These are phyloP conservation scores for Cubamyces lactineus DNA, from an alignment of 768 basidiomycete species.

Conservation along the genomic window DNA sequence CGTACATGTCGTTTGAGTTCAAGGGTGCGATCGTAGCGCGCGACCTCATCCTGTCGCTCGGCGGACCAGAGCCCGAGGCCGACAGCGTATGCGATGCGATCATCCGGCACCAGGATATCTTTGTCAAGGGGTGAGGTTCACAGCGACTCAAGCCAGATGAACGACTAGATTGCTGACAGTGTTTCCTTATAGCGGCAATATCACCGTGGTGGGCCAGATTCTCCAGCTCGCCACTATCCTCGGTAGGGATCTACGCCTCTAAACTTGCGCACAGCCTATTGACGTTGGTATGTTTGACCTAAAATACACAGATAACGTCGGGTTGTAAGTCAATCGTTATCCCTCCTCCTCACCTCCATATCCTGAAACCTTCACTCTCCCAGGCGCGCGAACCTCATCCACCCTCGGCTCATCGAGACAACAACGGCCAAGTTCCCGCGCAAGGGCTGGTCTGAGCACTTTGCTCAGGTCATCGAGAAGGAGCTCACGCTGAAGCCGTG, in stretches of 20 bases:
- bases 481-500: conserved; percentile 52
- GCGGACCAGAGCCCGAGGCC: conserved; percentile 52
- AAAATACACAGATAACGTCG: conserved; percentile 43
- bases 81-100: conserved; percentile 57
- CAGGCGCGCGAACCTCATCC: conserved; percentile 49
- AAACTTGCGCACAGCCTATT: neutral
- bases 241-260: conserved; percentile 34
- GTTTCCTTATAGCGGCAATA: conserved; percentile 43
- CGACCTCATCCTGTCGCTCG: conserved; percentile 46
- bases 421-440: conserved; percentile 47
- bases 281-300: neutral
- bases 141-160: neutral
- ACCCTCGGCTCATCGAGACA: conserved; percentile 44
- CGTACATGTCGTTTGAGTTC: conserved; percentile 61
- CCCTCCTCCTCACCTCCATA: neutral
- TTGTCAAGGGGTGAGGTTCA: conserved; percentile 45
- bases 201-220: conserved; percentile 53
- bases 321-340: conserved; percentile 38
- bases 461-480: conserved; percentile 46
- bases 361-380: neutral
- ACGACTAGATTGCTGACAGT: neutral
- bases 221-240: conserved; percentile 53
- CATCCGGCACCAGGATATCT: conserved; percentile 50
- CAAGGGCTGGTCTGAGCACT: conserved; percentile 49
- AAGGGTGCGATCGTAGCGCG: conserved; percentile 57